phyloP scores from a whole-genome alignment of 139 green algal species.

The Pleodorina starrii region DNA sequence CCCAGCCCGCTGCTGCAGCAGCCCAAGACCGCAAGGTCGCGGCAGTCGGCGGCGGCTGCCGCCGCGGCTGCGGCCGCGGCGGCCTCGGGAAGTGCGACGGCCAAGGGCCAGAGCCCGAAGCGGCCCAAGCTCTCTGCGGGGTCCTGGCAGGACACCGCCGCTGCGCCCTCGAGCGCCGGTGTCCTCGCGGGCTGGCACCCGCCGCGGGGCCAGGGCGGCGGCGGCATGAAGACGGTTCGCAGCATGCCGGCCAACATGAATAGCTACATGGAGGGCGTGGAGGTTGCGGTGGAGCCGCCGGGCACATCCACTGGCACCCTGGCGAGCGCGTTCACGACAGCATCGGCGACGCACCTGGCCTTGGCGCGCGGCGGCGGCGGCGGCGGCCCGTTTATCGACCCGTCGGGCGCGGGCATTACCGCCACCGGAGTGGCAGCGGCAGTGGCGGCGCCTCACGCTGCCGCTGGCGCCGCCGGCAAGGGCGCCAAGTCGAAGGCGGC shows the following conservation, averaged over 20 bases:
- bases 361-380: neutral
- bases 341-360: neutral
- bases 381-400: neutral
- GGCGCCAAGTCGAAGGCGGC: neutral
- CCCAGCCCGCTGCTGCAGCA: constrained; percentile 35
- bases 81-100: no score
- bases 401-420: neutral
- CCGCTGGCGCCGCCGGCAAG: neutral
- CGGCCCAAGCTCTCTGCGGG: neutral
- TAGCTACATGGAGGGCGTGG: constrained; percentile 19
- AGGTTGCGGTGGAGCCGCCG: constrained; percentile 22
- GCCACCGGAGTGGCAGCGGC: neutral
- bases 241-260: constrained; percentile 46
- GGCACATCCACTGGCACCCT: neutral
- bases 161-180: neutral
- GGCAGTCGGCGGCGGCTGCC: neutral
- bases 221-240: constrained; percentile 39
- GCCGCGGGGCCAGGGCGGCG: neutral
- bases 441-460: neutral
- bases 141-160: constrained; percentile 5
- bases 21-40: neutral
- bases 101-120: constrained; percentile 26
- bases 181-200: constrained; percentile 30
- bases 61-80: neutral
- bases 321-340: no score